Evolutionary conservation across 2,329 filamentous ascomycete genomes (phyloP), one percentile per base, ranked within the genome.

Genomic region (Monilinia vaccinii-corymbosi): DNA sequence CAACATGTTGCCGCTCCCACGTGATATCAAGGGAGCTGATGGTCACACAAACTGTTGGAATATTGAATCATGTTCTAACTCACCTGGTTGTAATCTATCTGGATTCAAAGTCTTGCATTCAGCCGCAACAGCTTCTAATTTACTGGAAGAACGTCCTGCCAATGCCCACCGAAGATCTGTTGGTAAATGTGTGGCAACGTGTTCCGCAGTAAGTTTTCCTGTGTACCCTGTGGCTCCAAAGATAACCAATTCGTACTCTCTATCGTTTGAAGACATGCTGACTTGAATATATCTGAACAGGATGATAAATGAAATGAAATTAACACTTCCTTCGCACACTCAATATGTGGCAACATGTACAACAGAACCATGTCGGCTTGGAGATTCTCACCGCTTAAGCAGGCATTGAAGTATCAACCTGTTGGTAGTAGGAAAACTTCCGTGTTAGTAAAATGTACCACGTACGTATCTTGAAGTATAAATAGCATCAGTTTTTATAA

Each of bases 131-230:
- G 76, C 75, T 65, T 87, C 81, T 5, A 97, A 80, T 73, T 96
- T 96, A 52, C 79, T 76, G 52, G 80, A 76, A n/a, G 89, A 92
- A 31, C 92, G 87, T 34, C 92, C 92, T 49, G 91, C 89, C 59
- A 97, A 78, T 16, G 90, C 92, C 92, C 92, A 97, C 76, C 84
- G 91, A 63, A 96, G 73, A 71, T 90, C 82, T 21, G 87, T 89
- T 0, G 91, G 88, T 1, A 91, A 77, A 65, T 82, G 76, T 16
- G 79, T 79, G 56, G 84, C 79, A 68, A 96, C 87, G 73, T 94
- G 84, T 72, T 95, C 86, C 32, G 86, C 86, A 2, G 85, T 85
- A 66, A 88, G 79, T 65, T 83, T 86, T 44, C 92, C 92, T 0
- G 92, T 97, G 74, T 95, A 96, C 32, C 92, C 92, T 71, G 81